Evolutionary conservation across 2,329 filamentous ascomycete genomes (phyloP).

Genomic region (Sporothrix brunneoviolacea): DNA sequence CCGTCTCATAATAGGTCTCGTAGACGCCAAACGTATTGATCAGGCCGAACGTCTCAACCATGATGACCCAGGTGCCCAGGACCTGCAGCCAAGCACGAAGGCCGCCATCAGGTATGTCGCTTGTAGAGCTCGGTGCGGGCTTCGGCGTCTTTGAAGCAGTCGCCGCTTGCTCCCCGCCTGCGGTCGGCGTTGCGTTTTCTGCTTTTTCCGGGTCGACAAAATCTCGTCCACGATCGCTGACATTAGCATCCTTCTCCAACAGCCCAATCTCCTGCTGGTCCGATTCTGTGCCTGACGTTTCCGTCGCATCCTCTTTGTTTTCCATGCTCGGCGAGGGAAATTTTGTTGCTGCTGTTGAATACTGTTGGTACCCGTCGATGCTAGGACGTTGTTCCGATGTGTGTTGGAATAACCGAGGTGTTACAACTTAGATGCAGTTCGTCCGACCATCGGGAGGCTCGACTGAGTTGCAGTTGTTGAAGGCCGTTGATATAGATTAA

Average conservation of each 20-base stretch:
- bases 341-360: neutral
- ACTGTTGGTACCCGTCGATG: too few species aligned
- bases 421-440: too few species aligned
- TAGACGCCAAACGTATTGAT: conserved; percentile 41
- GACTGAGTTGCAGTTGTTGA: too few species aligned
- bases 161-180: too few species aligned
- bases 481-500: too few species aligned
- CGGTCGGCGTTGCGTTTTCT: neutral
- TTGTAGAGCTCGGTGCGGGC: too few species aligned
- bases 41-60: conserved; percentile 33
- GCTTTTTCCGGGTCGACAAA: conserved; percentile 3
- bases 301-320: neutral
- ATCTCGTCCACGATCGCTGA: too few species aligned
- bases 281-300: neutral
- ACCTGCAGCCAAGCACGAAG: conserved; percentile 35
- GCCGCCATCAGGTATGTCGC: conserved; percentile 28
- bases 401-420: too few species aligned
- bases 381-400: too few species aligned
- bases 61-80: conserved; percentile 30
- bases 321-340: neutral
- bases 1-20: conserved; percentile 37
- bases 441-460: too few species aligned
- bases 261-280: neutral
- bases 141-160: too few species aligned
- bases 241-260: too few species aligned